phyloP scores from a whole-genome alignment of 2,329 filamentous ascomycete species.

The Trichoderma sp. region DNA sequence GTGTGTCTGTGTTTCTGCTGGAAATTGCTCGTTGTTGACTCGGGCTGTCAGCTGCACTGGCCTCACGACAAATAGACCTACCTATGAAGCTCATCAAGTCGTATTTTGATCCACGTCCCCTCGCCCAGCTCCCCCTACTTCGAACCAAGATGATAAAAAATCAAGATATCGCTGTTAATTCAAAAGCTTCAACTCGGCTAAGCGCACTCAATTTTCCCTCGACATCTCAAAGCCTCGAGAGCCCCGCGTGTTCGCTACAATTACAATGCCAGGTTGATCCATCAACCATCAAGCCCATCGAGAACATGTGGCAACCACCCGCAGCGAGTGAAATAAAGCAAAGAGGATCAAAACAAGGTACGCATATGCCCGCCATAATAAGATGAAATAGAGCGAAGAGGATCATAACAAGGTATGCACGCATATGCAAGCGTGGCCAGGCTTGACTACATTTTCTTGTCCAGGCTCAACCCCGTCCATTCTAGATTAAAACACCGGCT shows the following conservation, averaged over 20 bases:
- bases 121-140: too few species aligned
- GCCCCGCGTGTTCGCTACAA: background rate
- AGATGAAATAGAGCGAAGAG: background rate
- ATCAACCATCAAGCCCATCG: background rate
- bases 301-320: background rate
- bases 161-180: too few species aligned
- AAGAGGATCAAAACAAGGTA: background rate
- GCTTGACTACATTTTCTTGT: slow-evolving; percentile 10
- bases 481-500: slow-evolving; percentile 27
- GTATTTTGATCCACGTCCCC: too few species aligned
- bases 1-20: too few species aligned
- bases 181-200: too few species aligned
- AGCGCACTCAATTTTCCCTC: too few species aligned
- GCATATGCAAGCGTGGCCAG: slow-evolving; percentile 10
- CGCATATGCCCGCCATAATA: background rate
- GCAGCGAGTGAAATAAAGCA: background rate
- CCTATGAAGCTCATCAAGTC: too few species aligned
- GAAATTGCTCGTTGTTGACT: too few species aligned
- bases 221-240: background rate
- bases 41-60: too few species aligned
- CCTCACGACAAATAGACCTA: too few species aligned
- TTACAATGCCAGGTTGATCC: background rate
- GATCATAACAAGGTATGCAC: background rate
- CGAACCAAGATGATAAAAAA: too few species aligned
- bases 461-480: slow-evolving; percentile 18